These are phyloP conservation scores for Saccharomycopsis phalli DNA, from an alignment of 1,139 yeast species.

Conservation along the genomic window DNA sequence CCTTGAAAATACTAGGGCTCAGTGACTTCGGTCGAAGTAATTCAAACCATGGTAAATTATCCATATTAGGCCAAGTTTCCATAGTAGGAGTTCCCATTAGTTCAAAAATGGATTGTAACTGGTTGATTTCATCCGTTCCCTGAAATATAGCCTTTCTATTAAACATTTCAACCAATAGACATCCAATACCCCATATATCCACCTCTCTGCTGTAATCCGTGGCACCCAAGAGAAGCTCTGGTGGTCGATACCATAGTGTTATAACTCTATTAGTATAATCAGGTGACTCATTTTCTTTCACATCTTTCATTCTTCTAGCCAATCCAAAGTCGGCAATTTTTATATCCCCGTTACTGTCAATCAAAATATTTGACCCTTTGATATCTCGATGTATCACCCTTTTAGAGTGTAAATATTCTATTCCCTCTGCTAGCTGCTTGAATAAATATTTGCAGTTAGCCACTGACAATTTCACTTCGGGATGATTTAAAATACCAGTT, in stretches of 20 bases:
- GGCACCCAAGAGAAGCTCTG: conserved; percentile 82
- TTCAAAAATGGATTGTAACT: conserved; percentile 64
- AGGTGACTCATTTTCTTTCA: conserved; percentile 43
- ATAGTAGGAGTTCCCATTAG: conserved; percentile 80
- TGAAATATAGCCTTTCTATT: conserved; percentile 70
- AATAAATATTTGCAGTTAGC: conserved; percentile 72
- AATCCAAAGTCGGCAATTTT: conserved; percentile 93
- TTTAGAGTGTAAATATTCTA: conserved; percentile 70
- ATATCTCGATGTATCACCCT: conserved; percentile 87
- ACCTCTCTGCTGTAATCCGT: conserved; percentile 87
- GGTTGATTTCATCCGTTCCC: conserved; percentile 84
- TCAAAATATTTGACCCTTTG: conserved; percentile 83
- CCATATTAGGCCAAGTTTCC: conserved; percentile 72
- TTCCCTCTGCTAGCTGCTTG: conserved; percentile 69
- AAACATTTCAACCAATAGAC: conserved; percentile 76
- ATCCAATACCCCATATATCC: conserved; percentile 97
- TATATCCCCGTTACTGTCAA: conserved; percentile 61
- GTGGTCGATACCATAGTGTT: conserved; percentile 96
- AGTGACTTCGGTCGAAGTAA: conserved; percentile 57
- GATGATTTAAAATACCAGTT: conserved; percentile 78
- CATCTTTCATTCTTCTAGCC: conserved; percentile 67
- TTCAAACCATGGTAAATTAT: conserved; percentile 85
- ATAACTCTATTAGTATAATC: conserved; percentile 92
- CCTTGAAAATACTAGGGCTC: conserved; percentile 39
- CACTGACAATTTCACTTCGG: conserved; percentile 51